These are phyloP conservation scores for Aspergillus sp. DNA, from an alignment of 2,329 filamentous ascomycete genomes.

Conservation along the genomic window DNA sequence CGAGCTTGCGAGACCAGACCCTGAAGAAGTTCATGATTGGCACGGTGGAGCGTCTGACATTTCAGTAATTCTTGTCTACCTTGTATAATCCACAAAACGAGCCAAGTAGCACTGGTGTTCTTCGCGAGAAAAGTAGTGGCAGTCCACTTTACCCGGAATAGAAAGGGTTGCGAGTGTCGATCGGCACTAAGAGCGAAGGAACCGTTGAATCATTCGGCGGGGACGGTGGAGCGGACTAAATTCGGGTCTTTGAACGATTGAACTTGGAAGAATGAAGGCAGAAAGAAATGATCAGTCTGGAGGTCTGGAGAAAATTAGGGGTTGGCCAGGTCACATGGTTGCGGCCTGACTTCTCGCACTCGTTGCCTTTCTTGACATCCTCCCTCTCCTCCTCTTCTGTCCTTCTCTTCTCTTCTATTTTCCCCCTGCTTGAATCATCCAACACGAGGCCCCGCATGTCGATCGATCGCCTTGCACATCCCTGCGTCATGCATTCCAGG, in stretches of 20 bases:
- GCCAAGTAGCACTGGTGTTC: too few relatives aligned
- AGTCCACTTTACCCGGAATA: background rate
- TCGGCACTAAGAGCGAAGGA: background rate
- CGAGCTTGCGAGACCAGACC: background rate
- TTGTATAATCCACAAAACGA: too few relatives aligned
- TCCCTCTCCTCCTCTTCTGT: background rate
- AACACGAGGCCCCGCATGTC: too few relatives aligned
- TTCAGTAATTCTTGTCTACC: background rate
- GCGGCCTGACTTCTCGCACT: background rate
- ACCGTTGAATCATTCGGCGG: background rate
- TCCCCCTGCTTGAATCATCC: too few relatives aligned
- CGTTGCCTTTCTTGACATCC: background rate
- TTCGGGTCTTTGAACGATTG: background rate
- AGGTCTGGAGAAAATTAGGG: background rate
- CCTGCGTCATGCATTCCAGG: background rate
- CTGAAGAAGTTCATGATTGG: background rate
- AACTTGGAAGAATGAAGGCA: background rate
- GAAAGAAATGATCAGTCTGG: background rate
- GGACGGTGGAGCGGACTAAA: background rate
- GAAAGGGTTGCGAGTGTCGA: conserved; percentile 5
- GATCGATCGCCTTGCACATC: background rate
- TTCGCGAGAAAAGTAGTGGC: background rate
- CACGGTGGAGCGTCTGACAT: background rate
- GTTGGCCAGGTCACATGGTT: background rate
- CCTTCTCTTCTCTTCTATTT: too few relatives aligned